Evolutionary conservation across 345 rosid species (phyloP).

Genomic region (Syzygium oleosum): DNA sequence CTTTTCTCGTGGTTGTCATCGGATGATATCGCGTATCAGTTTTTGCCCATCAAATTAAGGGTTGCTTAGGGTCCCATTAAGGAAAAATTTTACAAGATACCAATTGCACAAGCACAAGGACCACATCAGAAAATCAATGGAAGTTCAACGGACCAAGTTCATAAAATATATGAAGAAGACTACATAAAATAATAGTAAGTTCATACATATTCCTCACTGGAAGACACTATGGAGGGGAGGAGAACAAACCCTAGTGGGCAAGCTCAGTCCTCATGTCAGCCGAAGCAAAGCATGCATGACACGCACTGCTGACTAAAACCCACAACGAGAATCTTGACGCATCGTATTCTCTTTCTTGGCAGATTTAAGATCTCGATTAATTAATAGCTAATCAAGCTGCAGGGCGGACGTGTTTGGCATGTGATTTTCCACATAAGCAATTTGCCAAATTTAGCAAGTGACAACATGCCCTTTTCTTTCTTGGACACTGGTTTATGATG

Average conservation of each 20-base stretch:
- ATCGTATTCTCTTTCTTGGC: background rate
- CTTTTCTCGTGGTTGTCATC: background rate
- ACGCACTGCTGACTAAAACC: background rate
- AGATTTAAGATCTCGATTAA: background rate
- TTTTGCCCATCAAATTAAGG: background rate
- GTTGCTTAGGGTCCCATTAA: background rate
- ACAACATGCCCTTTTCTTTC: background rate
- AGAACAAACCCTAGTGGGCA: slow-evolving; percentile 5
- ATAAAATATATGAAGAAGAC: background rate
- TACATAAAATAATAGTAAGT: background rate
- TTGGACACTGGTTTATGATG: background rate
- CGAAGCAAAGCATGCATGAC: background rate
- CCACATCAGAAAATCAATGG: background rate
- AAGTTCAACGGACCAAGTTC: background rate
- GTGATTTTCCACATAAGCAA: background rate
- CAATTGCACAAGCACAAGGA: background rate
- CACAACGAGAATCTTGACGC: background rate
- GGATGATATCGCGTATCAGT: background rate
- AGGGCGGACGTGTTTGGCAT: background rate
- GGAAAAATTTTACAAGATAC: background rate
- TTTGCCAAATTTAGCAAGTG: background rate
- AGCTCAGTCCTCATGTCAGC: background rate
- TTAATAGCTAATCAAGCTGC: background rate
- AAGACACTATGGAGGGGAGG: background rate
- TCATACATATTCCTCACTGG: slow-evolving; percentile 1